Percentiles rank a stretch among this genome's conserved stretches.
Evolutionary conservation across 805 yeast genomes (phyloP).

Genomic region (Monosporozyma yasuniensis): DNA sequence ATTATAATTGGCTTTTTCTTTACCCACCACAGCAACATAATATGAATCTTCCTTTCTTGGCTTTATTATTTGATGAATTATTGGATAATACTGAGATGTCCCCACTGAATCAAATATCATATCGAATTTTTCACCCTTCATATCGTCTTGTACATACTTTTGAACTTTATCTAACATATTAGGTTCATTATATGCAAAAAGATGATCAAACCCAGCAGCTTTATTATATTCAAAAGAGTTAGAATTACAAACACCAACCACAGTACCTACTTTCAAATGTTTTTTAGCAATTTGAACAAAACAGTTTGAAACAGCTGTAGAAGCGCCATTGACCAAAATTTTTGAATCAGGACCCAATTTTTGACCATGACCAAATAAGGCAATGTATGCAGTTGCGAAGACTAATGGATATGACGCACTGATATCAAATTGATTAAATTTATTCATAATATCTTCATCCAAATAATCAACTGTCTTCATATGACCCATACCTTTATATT

Average conservation of each 20-base stretch:
- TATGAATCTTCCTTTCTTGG: constrained; percentile 39
- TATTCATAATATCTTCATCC: neutral
- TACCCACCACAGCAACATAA: constrained; percentile 52
- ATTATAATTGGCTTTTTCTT: constrained; percentile 30
- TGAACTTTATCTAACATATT: constrained; percentile 32
- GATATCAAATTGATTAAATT: constrained; percentile 15
- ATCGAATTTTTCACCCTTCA: constrained; percentile 43
- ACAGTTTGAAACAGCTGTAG: constrained; percentile 57
- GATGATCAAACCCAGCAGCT: constrained; percentile 48
- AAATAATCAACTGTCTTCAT: constrained; percentile 11
- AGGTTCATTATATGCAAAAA: constrained; percentile 49
- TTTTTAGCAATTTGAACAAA: constrained; percentile 49
- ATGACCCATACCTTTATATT: constrained; percentile 27
- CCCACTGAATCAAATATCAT: constrained; percentile 61
- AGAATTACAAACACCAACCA: constrained; percentile 50
- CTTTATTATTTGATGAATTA: constrained; percentile 37
- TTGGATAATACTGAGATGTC: constrained; percentile 38
- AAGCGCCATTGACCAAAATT: constrained; percentile 64
- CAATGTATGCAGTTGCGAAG: constrained; percentile 51
- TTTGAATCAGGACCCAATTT: constrained; percentile 33
- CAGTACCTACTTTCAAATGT: constrained; percentile 36
- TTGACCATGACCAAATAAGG: constrained; percentile 29
- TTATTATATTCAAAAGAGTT: constrained; percentile 37
- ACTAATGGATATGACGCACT: constrained; percentile 54
- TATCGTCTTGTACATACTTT: constrained; percentile 21